Evolutionary conservation across 805 yeast species (phyloP), one percentile per base, ranked within the genome.

Genomic region (Starmera dryadoides): DNA sequence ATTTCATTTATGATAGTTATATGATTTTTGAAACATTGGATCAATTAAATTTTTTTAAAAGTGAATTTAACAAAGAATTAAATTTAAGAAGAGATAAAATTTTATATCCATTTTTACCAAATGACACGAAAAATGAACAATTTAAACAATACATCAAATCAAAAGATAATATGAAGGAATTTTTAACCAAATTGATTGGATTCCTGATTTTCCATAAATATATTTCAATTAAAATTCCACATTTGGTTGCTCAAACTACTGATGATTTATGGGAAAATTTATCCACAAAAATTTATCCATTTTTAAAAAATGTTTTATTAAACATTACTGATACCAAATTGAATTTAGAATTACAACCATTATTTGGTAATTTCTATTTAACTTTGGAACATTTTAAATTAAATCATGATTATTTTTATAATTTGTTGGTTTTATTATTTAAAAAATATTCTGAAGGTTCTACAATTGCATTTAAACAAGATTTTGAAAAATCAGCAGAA

Each of bases 1-100:
- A 78, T n/a, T 83, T 88, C 6, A 66, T 91, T 22, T 85, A 78
- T 58, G 96, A 91, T 60, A 79, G 94, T 4, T 73, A 86, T 21
- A 68, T 89, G 49, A 94, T 93, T 1, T 89, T 81, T 54, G 76
- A 81, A 42, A 79, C 88, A 4, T 69, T 89, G 35, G 78, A 81
- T 37, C 82, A 80, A 51, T 62, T 70, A 15, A 78, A 74, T n/a
- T 70, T 69, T 37, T 68, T 93, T 38, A 69, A 75, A 33, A 66
- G 69, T 28, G 79, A 79, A 43, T 79, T 84, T 47, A 76, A 78
- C 38, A 79, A 78, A 45, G 95, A 86, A 57, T 68, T 91, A 64
- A 63, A 77, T 38, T 70, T 78, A 41, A 79, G 85, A 58, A 77
- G 86, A 47, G 84, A 79, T 45, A 66, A 85, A 44, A 59, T 88